Evolutionary conservation across 2,329 filamentous ascomycete species (phyloP).

Genomic region (Exophiala lecanii-corni): DNA sequence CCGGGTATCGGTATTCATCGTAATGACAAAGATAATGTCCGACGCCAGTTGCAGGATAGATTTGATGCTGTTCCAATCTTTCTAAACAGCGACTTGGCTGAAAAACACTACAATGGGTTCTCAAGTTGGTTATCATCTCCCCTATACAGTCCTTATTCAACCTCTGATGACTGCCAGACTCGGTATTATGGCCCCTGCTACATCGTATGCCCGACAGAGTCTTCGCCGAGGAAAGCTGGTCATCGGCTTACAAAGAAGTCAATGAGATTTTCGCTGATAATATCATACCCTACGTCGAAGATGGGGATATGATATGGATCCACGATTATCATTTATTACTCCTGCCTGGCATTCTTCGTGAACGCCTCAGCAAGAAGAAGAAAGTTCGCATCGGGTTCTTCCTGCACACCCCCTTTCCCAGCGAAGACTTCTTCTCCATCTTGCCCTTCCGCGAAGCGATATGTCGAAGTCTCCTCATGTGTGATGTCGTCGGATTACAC

Average conservation of each 20-base stretch:
- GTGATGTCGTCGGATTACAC: slow-evolving; percentile 92
- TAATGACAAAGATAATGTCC: slow-evolving; percentile 69
- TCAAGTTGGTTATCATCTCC: slow-evolving; percentile 60
- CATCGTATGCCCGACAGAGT: slow-evolving; percentile 70
- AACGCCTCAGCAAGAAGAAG: slow-evolving; percentile 65
- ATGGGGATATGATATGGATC: slow-evolving; percentile 88
- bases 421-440: slow-evolving; percentile 87
- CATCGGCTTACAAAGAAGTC: slow-evolving; percentile 74
- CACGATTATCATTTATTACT: slow-evolving; percentile 97
- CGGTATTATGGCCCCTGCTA: slow-evolving; percentile 93
- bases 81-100: slow-evolving; percentile 83
- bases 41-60: slow-evolving; percentile 73
- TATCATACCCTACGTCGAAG: slow-evolving; percentile 72
- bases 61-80: slow-evolving; percentile 89
- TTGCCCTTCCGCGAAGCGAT: slow-evolving; percentile 81
- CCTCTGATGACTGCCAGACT: slow-evolving; percentile 60
- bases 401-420: slow-evolving; percentile 89
- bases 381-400: slow-evolving; percentile 91
- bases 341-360: slow-evolving; percentile 81
- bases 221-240: slow-evolving; percentile 83
- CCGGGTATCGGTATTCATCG: slow-evolving; percentile 89
- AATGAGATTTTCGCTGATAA: slow-evolving; percentile 84
- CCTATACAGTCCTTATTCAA: background rate
- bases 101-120: slow-evolving; percentile 94
- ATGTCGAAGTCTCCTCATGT: slow-evolving; percentile 74